Base-by-base conservation (phyloP, 176 grass and related monocot species). In the Calamus simplicifolius region DNA sequence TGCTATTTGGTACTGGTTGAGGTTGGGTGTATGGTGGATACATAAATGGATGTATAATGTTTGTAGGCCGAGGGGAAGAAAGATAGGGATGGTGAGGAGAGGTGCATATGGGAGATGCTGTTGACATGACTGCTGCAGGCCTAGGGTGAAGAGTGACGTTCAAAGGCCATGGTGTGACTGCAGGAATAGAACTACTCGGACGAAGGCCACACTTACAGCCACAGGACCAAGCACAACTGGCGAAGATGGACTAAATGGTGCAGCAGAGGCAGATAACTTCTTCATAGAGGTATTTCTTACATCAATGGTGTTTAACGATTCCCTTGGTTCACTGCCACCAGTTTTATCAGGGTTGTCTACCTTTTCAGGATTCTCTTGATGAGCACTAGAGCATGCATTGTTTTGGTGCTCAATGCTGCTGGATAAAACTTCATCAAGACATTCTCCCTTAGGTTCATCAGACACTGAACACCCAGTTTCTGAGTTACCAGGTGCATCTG, bases 191-290 rank as follows among this genome's bases (percentile, higher is more conserved):
- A 69, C 86, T 70, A 68, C 79, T 82, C 65, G 84, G 87, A 8
- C 79, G 75, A 55, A 82, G 75, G 55, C 82, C 79, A 90, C 72
- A 63, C 70, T 90, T 63, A 66, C 78, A 59, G 73, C 76, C 68
- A 85, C 58, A 52, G 87, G 87, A 56, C 78, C 80, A 66, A 98
- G 79, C 26, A 85, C 71, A 73, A 77, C 62, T 7, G 87, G 60
- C 4, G 84, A 84, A 74, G 81, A 92, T 27, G 93, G 93, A 68
- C 85, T 98, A 74, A 98, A 98, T 73, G 93, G 93, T 63, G 75
- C 58, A 19, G 93, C 93, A 63, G 84, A 73, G 73, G 93, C 93
- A 68, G 93, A 98, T 61, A 98, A 57, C 59, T 92, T 98, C 56
- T 85, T 98, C 67, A 82, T 85, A 52, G 86, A 79, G 59, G 78